Evolutionary conservation across 768 basidiomycete genomes (phyloP).

Genomic region (Auricularia heimuer): DNA sequence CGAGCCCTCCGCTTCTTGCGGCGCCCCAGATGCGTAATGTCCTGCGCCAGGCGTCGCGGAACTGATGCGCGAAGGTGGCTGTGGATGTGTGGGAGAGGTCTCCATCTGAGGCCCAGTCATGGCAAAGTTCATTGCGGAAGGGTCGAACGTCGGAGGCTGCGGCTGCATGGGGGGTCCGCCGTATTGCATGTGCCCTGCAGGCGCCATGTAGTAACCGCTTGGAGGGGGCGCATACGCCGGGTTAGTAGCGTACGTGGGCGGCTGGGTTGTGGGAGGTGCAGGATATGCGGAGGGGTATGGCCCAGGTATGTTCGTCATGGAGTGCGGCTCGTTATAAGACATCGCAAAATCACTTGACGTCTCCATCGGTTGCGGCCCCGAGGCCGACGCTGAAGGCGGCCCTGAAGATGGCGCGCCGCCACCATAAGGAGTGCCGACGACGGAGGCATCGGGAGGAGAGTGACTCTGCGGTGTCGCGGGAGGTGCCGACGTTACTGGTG

Average conservation of each 20-base stretch:
- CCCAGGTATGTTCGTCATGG: background rate
- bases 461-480: background rate
- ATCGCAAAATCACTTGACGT: background rate
- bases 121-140: background rate
- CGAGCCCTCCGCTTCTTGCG: background rate
- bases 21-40: background rate
- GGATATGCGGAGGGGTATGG: background rate
- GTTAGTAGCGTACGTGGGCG: background rate
- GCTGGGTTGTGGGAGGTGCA: background rate
- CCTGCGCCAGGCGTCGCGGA: background rate
- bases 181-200: background rate
- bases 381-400: background rate
- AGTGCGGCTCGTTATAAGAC: background rate
- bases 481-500: background rate
- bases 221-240: background rate
- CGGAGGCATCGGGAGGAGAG: background rate
- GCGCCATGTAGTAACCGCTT: background rate
- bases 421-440: background rate
- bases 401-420: background rate
- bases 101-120: background rate
- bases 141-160: background rate
- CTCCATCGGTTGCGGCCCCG: background rate
- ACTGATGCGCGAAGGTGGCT: background rate
- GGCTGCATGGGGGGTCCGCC: background rate
- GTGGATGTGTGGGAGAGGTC: background rate